Evolutionary conservation across 2,329 filamentous ascomycete genomes (phyloP).

Genomic region (Blastomyces silverae): DNA sequence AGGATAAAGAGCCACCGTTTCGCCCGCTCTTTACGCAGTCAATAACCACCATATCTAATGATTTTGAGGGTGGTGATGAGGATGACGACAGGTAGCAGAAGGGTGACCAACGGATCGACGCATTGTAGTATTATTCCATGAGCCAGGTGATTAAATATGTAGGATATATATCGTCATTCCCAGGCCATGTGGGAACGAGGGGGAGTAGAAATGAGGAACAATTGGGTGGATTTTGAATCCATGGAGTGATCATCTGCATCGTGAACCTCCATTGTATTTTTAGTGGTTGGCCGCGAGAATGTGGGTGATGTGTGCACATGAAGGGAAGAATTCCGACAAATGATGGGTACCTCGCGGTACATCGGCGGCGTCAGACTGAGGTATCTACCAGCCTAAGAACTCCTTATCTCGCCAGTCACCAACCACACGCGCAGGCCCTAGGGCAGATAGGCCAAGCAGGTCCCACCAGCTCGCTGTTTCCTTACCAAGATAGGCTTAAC

Average conservation of each 20-base stretch:
- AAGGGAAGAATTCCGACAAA: neutral
- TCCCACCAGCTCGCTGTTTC: neutral
- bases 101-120: neutral
- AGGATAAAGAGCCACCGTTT: neutral
- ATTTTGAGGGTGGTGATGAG: neutral
- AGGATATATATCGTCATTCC: conserved; percentile 7
- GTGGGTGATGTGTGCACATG: neutral
- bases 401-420: neutral
- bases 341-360: conserved; percentile 6
- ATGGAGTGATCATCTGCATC: conserved; percentile 2
- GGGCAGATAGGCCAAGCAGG: neutral
- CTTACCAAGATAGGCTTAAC: neutral
- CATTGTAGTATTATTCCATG: neutral
- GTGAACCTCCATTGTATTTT: neutral
- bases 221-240: neutral
- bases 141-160: neutral
- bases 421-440: conserved; percentile 8
- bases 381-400: neutral
- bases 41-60: neutral
- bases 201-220: neutral
- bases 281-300: conserved; percentile 1
- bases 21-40: neutral
- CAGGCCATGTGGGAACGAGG: conserved; percentile 2
- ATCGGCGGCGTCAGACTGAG: neutral
- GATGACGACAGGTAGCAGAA: neutral